Conservation (phyloP, 805 yeast species). For the Ogataea neopini region DNA sequence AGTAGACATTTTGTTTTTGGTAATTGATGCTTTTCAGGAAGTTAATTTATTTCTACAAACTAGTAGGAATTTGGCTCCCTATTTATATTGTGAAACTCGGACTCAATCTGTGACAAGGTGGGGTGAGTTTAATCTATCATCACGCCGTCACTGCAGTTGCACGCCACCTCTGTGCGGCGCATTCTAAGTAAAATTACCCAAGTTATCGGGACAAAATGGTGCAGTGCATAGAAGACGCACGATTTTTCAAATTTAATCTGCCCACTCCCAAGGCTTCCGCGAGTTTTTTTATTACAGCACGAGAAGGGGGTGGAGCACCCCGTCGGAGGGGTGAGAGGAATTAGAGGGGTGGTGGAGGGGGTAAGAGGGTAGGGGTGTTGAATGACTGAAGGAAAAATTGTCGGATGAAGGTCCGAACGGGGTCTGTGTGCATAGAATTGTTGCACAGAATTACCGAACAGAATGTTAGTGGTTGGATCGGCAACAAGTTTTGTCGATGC, state of each 20-base stretch:
- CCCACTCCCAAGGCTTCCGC: background rate
- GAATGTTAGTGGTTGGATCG: too few species aligned
- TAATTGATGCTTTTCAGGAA: too few species aligned
- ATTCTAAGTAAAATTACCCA: background rate
- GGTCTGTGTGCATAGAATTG: too few species aligned
- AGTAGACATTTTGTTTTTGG: slow-evolving; percentile 3
- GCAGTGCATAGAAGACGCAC: background rate
- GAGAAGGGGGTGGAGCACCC: background rate
- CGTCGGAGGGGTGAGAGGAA: background rate
- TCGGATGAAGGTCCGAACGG: too few species aligned
- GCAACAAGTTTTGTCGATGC: background rate
- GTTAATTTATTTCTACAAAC: too few species aligned
- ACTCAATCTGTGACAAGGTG: background rate
- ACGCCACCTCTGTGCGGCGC: slow-evolving; percentile 6
- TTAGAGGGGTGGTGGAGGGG: background rate
- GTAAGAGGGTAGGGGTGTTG: background rate
- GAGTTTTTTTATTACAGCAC: background rate
- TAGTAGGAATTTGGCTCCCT: background rate
- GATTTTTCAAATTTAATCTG: background rate
- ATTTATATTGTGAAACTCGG: background rate
- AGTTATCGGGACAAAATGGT: background rate
- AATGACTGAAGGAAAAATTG: too few species aligned
- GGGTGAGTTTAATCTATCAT: background rate
- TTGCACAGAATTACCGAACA: too few species aligned
- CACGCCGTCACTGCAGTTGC: background rate